Evolutionary conservation across 2,329 filamentous ascomycete species (phyloP).

Genomic region (Aspergillus eucalypticola): DNA sequence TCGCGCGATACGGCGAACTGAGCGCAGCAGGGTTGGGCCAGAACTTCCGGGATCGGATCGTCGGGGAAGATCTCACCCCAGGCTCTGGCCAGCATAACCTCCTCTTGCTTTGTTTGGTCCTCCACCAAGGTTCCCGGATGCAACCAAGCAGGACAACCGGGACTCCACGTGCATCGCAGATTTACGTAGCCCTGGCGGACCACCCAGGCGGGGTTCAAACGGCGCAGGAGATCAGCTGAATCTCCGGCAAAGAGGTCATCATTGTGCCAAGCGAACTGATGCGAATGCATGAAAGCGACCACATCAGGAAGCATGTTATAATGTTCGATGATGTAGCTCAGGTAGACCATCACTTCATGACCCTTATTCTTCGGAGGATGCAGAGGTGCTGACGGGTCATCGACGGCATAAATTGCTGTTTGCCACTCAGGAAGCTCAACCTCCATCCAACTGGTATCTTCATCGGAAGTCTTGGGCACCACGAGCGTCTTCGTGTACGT

Average conservation of each 20-base stretch:
- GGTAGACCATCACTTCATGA: conserved; percentile 63
- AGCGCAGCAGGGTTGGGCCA: conserved; percentile 64
- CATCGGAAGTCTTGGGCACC: conserved; percentile 53
- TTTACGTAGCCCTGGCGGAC: conserved; percentile 60
- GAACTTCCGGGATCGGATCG: conserved; percentile 47
- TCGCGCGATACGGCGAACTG: conserved; percentile 64
- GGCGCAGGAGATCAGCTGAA: conserved; percentile 52
- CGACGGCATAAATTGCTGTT: conserved; percentile 53
- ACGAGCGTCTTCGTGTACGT: conserved; percentile 58
- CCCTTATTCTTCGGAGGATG: conserved; percentile 62
- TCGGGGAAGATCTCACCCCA: conserved; percentile 52
- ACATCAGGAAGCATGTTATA: conserved; percentile 62
- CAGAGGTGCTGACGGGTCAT: conserved; percentile 52
- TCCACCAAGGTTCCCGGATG: conserved; percentile 47
- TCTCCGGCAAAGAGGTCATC: conserved; percentile 55
- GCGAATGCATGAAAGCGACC: conserved; percentile 61
- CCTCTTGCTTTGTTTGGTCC: conserved; percentile 49
- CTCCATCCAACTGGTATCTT: conserved; percentile 59
- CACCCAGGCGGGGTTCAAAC: conserved; percentile 55
- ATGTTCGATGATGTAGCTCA: conserved; percentile 64
- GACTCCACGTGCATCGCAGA: conserved; percentile 58
- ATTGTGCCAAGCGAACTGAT: conserved; percentile 61
- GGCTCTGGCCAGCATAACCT: conserved; percentile 47
- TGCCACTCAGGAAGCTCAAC: conserved; percentile 52
- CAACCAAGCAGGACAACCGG: conserved; percentile 62